Evolutionary conservation across 2,329 filamentous ascomycete species (phyloP).

Genomic region (Juglanconis juglandina): DNA sequence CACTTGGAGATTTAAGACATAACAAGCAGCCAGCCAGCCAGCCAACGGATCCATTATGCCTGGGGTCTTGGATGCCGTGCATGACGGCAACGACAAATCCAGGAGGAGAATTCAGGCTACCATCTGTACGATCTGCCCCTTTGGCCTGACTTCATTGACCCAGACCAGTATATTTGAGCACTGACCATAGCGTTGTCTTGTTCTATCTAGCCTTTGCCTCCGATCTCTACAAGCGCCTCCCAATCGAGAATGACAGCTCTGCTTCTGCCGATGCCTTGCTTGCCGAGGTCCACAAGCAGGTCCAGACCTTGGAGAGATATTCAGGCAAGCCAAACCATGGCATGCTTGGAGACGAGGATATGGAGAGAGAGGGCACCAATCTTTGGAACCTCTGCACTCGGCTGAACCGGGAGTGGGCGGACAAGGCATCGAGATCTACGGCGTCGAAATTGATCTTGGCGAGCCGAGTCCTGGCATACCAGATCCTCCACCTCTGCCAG

Average conservation of each 20-base stretch:
- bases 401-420: constrained; percentile 35
- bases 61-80: neutral
- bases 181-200: neutral
- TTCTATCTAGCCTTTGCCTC: constrained; percentile 13
- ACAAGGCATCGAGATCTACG: neutral
- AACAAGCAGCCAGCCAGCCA: too few relatives aligned
- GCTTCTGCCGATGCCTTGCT: constrained; percentile 32
- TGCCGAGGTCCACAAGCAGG: constrained; percentile 38
- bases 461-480: constrained; percentile 58
- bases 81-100: neutral
- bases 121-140: constrained; percentile 1
- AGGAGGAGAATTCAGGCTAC: constrained; percentile 5
- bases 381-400: constrained; percentile 68
- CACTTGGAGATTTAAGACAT: neutral
- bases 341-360: constrained; percentile 35
- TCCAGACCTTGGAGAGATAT: constrained; percentile 29
- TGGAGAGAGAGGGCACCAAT: constrained; percentile 54
- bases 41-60: neutral
- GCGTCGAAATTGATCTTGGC: constrained; percentile 32
- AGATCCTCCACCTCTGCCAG: constrained; percentile 61
- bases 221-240: constrained; percentile 27
- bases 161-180: neutral
- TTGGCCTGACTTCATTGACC: neutral
- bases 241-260: constrained; percentile 23
- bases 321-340: constrained; percentile 30